Evolutionary conservation across 2,329 filamentous ascomycete genomes (phyloP).

Genomic region (Clarireedia monteithiana): DNA sequence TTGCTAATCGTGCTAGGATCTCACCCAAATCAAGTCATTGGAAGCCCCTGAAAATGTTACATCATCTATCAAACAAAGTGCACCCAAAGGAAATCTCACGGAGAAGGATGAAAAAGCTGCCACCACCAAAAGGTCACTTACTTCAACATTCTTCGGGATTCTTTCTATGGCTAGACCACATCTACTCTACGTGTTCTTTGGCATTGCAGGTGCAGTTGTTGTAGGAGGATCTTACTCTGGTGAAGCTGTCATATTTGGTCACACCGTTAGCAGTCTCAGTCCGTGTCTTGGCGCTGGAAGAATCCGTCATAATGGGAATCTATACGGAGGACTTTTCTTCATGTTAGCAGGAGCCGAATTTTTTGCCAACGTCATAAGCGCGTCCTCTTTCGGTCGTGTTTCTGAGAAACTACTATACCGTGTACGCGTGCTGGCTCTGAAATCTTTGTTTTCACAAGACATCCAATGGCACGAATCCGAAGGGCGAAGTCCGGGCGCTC

Average conservation of each 20-base stretch:
- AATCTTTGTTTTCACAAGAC: conserved; percentile 56
- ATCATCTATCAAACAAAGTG: not conserved
- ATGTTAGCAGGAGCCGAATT: conserved; percentile 48
- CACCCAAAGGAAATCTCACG: not conserved
- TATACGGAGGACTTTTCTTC: conserved; percentile 38
- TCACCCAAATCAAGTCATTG: not conserved
- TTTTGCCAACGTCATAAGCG: conserved; percentile 53
- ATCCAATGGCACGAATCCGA: conserved; percentile 65
- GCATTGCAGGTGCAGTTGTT: conserved; percentile 31
- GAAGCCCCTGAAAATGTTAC: not conserved
- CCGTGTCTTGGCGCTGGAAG: conserved; percentile 31
- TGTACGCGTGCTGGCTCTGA: conserved; percentile 43
- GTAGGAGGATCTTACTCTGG: conserved; percentile 47
- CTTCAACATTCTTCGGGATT: conserved; percentile 2
- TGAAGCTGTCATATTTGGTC: conserved; percentile 49
- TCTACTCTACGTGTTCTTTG: not conserved
- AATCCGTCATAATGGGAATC: conserved; percentile 26
- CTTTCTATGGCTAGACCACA: conserved; percentile 3
- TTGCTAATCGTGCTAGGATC: not conserved
- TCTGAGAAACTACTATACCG: conserved; percentile 59
- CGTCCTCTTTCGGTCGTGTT: conserved; percentile 43
- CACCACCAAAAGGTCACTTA: not conserved
- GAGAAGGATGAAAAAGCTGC: not conserved
- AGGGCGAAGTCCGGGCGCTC: conserved; percentile 49
- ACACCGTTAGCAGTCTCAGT: conserved; percentile 43